phyloP scores from a whole-genome alignment of 2,329 filamentous ascomycete genomes.

The Ceratocystis eucalypticola region DNA sequence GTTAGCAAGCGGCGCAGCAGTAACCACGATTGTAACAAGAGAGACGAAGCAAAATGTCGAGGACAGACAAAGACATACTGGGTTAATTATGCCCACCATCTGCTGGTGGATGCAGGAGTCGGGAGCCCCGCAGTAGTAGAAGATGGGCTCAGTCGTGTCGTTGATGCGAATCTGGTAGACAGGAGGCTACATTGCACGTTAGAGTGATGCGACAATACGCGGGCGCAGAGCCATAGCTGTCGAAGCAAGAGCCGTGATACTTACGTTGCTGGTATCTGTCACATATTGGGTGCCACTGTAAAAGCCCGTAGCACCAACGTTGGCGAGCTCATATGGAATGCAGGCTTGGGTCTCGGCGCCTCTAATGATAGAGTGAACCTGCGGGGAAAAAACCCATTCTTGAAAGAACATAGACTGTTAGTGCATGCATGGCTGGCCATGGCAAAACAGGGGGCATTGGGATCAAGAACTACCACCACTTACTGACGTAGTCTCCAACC shows the following conservation, averaged over 20 bases:
- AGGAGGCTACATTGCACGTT: constrained; percentile 27
- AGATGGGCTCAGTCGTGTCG: constrained; percentile 43
- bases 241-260: constrained; percentile 18
- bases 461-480: constrained; percentile 16
- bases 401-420: neutral
- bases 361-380: constrained; percentile 50
- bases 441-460: neutral
- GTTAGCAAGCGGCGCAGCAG: constrained; percentile 16
- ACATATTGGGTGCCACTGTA: constrained; percentile 39
- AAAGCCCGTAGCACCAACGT: constrained; percentile 37
- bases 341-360: constrained; percentile 48
- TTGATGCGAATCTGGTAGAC: constrained; percentile 38
- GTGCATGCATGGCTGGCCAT: neutral
- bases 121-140: constrained; percentile 56
- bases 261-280: constrained; percentile 34
- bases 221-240: neutral
- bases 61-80: constrained; percentile 31
- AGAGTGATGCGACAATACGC: neutral
- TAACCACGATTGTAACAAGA: neutral
- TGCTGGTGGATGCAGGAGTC: constrained; percentile 49
- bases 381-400: constrained; percentile 49
- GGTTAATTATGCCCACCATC: constrained; percentile 69
- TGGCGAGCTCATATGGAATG: constrained; percentile 45
- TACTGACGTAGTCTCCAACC: constrained; percentile 37
- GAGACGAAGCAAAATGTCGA: neutral